A percentile compares a stretch with the other conserved stretches of the same genome.
phyloP scores from a whole-genome alignment of 257 asterid species.

The Plectranthus barbatus region DNA sequence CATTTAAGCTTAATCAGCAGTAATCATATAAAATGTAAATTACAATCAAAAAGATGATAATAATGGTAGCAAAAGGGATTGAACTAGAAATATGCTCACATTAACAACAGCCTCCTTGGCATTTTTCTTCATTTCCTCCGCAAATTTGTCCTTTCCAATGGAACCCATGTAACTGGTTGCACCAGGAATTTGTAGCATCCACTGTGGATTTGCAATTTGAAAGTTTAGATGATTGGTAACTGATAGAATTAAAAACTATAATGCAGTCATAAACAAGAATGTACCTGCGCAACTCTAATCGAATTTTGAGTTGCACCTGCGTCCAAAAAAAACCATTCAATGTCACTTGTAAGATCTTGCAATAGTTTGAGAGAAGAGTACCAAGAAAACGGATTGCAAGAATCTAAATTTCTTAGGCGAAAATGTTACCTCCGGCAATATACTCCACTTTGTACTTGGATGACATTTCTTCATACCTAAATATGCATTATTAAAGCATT shows the following conservation, averaged over 20 bases:
- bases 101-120: slow-evolving; percentile 69
- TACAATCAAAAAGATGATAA: not conserved
- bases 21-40: not conserved
- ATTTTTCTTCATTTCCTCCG: slow-evolving; percentile 85
- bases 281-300: slow-evolving; percentile 93
- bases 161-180: slow-evolving; percentile 78
- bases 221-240: not conserved
- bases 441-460: slow-evolving; percentile 75
- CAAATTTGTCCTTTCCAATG: slow-evolving; percentile 67
- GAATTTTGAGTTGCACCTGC: slow-evolving; percentile 97
- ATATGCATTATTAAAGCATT: slow-evolving; percentile 9
- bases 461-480: slow-evolving; percentile 90
- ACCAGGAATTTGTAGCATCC: slow-evolving; percentile 72
- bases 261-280: slow-evolving; percentile 1
- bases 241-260: not conserved
- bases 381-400: not conserved
- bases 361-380: not conserved
- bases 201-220: slow-evolving; percentile 24
- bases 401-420: not conserved
- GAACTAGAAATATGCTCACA: slow-evolving; percentile 28
- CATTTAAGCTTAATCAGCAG: not conserved
- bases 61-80: not conserved
- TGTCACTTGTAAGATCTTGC: not conserved
- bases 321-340: slow-evolving; percentile 4
- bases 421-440: slow-evolving; percentile 88